Base-by-base conservation (phyloP, 2,329 filamentous ascomycete species). In the Lasiodiplodia theobromae region DNA sequence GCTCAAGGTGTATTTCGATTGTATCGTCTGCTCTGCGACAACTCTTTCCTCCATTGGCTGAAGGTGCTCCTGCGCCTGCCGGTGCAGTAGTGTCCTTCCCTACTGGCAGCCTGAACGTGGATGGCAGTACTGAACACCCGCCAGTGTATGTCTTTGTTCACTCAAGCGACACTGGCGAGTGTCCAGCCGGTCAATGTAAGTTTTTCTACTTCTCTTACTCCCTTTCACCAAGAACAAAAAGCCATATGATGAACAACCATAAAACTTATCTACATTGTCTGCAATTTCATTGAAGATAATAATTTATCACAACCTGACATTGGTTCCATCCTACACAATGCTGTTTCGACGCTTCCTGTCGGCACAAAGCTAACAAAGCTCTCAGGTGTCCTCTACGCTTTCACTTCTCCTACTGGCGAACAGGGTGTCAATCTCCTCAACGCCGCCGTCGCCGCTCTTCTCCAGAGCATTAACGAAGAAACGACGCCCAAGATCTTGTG, bases 181-280 rank as follows among this genome's bases (percentile, higher is more conserved):
- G 96, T 79, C 94, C 95, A 31, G 72, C 81, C 71, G 89, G 91
- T 82, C 94, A 98, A 89, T 90, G 95, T 99, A 88, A 93, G 95
- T 92, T 58, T 70, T 18, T 57, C 28, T 68, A 38, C 11, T 7
- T 44, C 12, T 1, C 34, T 47, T 52, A 69, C 70, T 71, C 49
- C 47, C 70, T 70, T 70, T 51, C 64, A 66, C 49, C 49, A 53
- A 31, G 44, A 38, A 69, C 63, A n/a, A 21, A 49, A 69, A 21
- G 75, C 78, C 86, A 85, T 77, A 91, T 94, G 95, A 97, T 98
- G 94, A 97, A 86, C 81, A 82, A 87, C 82, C 86, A 82, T 87
- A 96, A 96, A 93, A 94, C 94, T 98, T 98, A 98, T 97, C 95
- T 97, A 98, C 95, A 97, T 98, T 98, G 94, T 92, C 95, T 94